Base-by-base conservation (phyloP, 2,329 filamentous ascomycete genomes). In the Xylaria arbuscula region DNA sequence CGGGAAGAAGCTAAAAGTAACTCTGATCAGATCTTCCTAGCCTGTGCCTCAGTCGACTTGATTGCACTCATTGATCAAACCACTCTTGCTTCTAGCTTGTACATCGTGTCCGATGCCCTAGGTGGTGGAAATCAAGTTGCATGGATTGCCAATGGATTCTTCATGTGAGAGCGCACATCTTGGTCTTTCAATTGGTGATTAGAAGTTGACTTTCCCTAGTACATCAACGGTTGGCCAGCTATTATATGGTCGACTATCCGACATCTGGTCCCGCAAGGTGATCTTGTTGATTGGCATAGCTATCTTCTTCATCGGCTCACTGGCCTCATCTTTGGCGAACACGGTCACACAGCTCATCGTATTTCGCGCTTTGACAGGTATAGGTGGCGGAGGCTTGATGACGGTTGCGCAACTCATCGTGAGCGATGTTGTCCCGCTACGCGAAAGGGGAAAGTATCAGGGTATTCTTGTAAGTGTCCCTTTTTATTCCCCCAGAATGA, bases 21-120 rank as follows among this genome's bases (percentile, higher is more conserved):
- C 2, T 56, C 34, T 47, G 40, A 48, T 17, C 7, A 87, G 86
- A 87, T 88, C 69, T 88, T 88, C 69, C 77, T 88, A 15, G 85
- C 86, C 17, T 88, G 86, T 68, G 83, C 86, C 53, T 86, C 81
- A 24, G 84, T 87, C 65, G 86, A 88, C 60, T 76, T 88, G 47
- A 72, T 87, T 38, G 85, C 86, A 0, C 78, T 88, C 58, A 87
- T 88, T 80, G 86, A 88, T 73, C 86, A 88, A 75, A 88, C 86
- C 0, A 87, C 85, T 1, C 77, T 88, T 38, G 86, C 86, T 0
- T 81, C 84, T 15, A 87, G 85, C 78, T 77, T 88, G 69, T 84
- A 84, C 55, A 86, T 87, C 58, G 83, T 88, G 28, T 84, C 84
- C n/a, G 82, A 82, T 67, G 80, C 83, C 0, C 76, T 88, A 5